A percentile compares a stretch with the other conserved stretches of the same genome.
These are phyloP conservation scores for Turritis glabra DNA, from an alignment of 345 rosid species.

Conservation along the genomic window DNA sequence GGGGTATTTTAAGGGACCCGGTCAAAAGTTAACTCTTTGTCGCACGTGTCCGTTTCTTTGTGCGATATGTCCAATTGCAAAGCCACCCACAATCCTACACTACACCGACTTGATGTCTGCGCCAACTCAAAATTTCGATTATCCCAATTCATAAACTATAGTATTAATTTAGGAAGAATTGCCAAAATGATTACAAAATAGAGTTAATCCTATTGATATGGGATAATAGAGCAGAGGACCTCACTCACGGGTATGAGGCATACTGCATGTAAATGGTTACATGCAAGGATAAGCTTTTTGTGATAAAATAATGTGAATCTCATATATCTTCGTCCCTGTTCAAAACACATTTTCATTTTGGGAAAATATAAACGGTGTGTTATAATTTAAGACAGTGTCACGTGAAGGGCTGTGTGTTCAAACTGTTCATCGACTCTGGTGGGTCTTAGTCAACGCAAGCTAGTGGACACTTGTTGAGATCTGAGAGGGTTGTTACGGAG, in stretches of 20 bases:
- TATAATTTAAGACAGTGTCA: slow-evolving; percentile 15
- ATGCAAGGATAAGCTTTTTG: no score
- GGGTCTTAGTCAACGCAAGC: slow-evolving; percentile 26
- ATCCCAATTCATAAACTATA: not conserved
- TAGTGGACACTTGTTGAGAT: slow-evolving; percentile 22
- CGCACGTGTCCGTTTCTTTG: slow-evolving; percentile 30
- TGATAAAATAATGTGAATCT: no score
- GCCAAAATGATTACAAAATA: no score
- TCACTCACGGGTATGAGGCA: no score
- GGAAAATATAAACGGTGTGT: not conserved
- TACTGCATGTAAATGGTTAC: no score
- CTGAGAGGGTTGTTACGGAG: slow-evolving; percentile 7
- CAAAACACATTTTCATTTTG: not conserved
- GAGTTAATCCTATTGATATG: no score
- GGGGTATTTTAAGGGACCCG: no score
- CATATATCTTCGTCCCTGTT: no score
- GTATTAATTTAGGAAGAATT: no score
- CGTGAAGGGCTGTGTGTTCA: slow-evolving; percentile 30
- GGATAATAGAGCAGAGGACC: no score
- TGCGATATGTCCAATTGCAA: slow-evolving; percentile 14
- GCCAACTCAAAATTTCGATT: not conserved
- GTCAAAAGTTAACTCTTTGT: slow-evolving; percentile 23
- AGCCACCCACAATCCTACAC: slow-evolving; percentile 3
- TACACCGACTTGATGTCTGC: slow-evolving; percentile 24
- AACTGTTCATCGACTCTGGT: slow-evolving; percentile 11